Base-by-base conservation (phyloP, 352 stramenopile species). In the Globisporangium recalcitrans region DNA sequence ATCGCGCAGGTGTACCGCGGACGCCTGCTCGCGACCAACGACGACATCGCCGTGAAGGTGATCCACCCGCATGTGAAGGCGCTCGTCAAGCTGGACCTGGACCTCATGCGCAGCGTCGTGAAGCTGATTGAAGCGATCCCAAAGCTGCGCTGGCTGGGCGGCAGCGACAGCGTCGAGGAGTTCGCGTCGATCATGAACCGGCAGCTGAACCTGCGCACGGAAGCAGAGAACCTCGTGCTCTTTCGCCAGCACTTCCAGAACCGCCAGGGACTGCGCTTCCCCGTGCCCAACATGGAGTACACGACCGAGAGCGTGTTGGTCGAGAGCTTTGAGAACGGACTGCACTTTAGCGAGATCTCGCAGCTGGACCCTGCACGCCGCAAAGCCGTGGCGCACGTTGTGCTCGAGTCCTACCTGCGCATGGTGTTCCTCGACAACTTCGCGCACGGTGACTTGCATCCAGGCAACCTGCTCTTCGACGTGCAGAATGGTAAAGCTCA, bases 361-460 rank as follows among this genome's bases (percentile, higher is more conserved):
- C 67, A 82, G 46, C 55, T 86, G 40, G 71, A 88, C 46, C 52
- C 61, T 0, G 75, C 74, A 14, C 71, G 77, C 14, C 78, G 80
- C 26, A 88, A 90, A 60, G 76, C 72, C 2, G 73, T 95, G 3
- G 88, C 84, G 9, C 80, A 71, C 1, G 75, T 96, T 21, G 84
- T 93, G n/a, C 71, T 97, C 1, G 83, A 96, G 65, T 75, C 85
- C 9, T 97, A 95, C 64, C 67, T 97, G 14, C 86, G 90, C 42
- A 99, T 99, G 96, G 90, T 98, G 0, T 98, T 98, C 52, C 73
- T 97, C 9, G 89, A 98, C 69, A 98, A 98, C 62, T 98, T 98
- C 72, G 85, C 93, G 13, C 90, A 97, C 56, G 87, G 87, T 38
- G 91, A 98, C 68, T 65, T 98, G n/a, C 93, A 98, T 66, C 90